Conservation (phyloP, 129 eudicot genomes). For the Tagetes patula region DNA sequence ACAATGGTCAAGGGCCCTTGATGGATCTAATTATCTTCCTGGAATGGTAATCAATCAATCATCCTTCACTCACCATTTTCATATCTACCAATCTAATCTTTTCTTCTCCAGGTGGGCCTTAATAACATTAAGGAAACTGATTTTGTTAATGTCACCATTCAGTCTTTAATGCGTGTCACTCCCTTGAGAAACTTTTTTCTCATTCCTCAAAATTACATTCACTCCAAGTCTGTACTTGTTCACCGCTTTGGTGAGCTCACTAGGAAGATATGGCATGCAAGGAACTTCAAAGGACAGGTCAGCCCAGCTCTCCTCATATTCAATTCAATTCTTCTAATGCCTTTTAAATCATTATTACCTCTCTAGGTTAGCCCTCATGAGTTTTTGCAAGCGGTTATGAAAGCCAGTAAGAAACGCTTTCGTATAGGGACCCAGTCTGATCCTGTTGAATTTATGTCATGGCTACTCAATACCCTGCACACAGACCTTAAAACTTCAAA, state of each 20-base stretch:
- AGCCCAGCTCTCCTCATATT: neutral
- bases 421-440: conserved; percentile 90
- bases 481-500: conserved; percentile 62
- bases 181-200: conserved; percentile 96
- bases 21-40: conserved; percentile 98
- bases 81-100: no score
- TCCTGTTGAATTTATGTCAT: conserved; percentile 91
- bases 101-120: conserved; percentile 69
- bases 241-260: conserved; percentile 98
- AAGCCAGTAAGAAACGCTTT: conserved; percentile 82
- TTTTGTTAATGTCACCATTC: conserved; percentile 91
- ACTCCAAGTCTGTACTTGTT: conserved; percentile 85
- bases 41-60: conserved; percentile 65
- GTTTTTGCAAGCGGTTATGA: conserved; percentile 95
- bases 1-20: conserved; percentile 99
- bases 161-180: conserved; percentile 91
- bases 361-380: conserved; percentile 97
- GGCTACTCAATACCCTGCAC: conserved; percentile 92
- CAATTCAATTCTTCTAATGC: neutral
- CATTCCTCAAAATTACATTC: conserved; percentile 76
- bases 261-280: conserved; percentile 93
- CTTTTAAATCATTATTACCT: no score
- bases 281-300: conserved; percentile 97
- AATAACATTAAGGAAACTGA: conserved; percentile 93
- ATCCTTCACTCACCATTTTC: no score